These are phyloP conservation scores for Telfairia occidentalis DNA, from an alignment of 331 rosid species.

Conservation along the genomic window DNA sequence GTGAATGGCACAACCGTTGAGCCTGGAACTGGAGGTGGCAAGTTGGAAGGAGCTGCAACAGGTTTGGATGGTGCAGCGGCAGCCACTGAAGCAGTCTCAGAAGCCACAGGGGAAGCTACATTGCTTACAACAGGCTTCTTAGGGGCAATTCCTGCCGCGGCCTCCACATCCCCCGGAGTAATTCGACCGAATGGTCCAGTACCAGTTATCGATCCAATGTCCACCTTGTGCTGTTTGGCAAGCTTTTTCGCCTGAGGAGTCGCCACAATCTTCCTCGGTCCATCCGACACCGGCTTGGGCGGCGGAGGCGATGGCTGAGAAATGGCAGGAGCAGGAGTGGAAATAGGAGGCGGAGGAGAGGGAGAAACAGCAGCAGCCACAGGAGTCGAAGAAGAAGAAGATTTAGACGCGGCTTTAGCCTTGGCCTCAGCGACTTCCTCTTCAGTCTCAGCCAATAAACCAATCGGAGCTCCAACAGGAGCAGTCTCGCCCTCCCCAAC, in stretches of 20 bases:
- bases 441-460: conserved; percentile 58
- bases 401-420: conserved; percentile 47
- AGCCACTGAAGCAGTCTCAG: conserved; percentile 15
- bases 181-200: conserved; percentile 67
- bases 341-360: conserved; percentile 27
- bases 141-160: conserved; percentile 39
- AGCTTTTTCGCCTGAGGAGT: conserved; percentile 84
- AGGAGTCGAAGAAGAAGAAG: conserved; percentile 19
- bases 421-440: conserved; percentile 65
- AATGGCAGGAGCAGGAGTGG: conserved; percentile 40
- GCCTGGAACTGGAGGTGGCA: conserved; percentile 53
- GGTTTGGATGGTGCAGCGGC: conserved; percentile 30
- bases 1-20: conserved; percentile 80
- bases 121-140: conserved; percentile 19
- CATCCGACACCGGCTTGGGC: conserved; percentile 23
- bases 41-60: conserved; percentile 21
- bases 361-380: conserved; percentile 20
- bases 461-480: conserved; percentile 92
- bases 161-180: conserved; percentile 45
- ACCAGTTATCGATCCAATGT: conserved; percentile 51
- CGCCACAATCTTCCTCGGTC: conserved; percentile 55
- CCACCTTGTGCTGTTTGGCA: conserved; percentile 86
- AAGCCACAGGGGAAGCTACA: conserved; percentile 19
- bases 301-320: conserved; percentile 38
- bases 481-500: conserved; percentile 72